Percentiles rank a stretch among this genome's conserved stretches.
phyloP scores from a whole-genome alignment of 2,329 filamentous ascomycete genomes.

The Fusarium heterosporum region DNA sequence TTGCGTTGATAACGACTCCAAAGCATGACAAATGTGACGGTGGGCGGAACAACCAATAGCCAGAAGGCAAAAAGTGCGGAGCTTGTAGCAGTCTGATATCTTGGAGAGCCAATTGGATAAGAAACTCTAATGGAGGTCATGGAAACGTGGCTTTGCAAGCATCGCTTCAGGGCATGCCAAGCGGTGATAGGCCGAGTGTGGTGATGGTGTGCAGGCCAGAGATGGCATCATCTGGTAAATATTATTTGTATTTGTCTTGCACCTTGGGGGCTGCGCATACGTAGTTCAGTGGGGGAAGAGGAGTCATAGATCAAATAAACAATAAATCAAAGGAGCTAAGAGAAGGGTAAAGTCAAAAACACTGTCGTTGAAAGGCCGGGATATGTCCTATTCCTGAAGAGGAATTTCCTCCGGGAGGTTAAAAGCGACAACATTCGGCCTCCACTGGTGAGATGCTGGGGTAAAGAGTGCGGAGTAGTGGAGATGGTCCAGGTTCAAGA shows the following conservation, averaged over 20 bases:
- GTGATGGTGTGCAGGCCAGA: conserved; percentile 9
- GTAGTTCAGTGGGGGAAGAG: conserved; percentile 1
- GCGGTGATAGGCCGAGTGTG: conserved; percentile 17
- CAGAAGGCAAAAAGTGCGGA: conserved; percentile 27
- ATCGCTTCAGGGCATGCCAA: conserved; percentile 20
- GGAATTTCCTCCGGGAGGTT: conserved; percentile 6
- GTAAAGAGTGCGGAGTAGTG: conserved; percentile 45
- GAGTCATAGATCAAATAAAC: not conserved
- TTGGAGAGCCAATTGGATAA: not conserved
- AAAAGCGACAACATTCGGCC: not conserved
- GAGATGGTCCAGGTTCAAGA: conserved; percentile 26
- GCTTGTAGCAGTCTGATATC: conserved; percentile 2
- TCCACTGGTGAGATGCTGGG: conserved; percentile 5
- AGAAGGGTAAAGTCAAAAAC: conserved; percentile 8
- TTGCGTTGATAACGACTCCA: conserved; percentile 4
- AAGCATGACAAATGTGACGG: not conserved
- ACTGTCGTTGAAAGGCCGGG: not conserved
- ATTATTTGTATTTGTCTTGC: not conserved
- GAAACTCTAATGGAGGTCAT: conserved; percentile 19
- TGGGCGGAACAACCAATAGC: conserved; percentile 21
- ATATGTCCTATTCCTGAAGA: conserved; percentile 3
- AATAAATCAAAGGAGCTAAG: conserved; percentile 12
- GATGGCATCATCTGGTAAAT: conserved; percentile 23
- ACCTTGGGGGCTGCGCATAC: conserved; percentile 1
- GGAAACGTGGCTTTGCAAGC: conserved; percentile 41